phyloP scores from a whole-genome alignment of 2,329 filamentous ascomycete genomes.

The Cordyceps sp. region DNA sequence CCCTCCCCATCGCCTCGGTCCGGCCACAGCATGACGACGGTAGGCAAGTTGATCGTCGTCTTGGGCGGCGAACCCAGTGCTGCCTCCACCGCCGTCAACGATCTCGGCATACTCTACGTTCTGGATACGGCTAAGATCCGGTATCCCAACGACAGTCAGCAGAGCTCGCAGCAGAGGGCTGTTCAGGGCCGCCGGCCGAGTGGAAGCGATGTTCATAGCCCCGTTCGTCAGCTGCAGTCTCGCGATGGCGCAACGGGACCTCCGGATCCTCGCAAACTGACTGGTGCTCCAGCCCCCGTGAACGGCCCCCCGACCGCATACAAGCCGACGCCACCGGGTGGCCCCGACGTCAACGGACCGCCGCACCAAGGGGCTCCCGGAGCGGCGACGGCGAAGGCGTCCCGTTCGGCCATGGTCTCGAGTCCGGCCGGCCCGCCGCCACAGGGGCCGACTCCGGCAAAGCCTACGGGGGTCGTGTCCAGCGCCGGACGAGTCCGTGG shows the following conservation, averaged over 20 bases:
- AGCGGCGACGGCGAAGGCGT: slow-evolving; percentile 19
- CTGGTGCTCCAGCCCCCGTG: slow-evolving; percentile 18
- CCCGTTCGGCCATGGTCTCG: slow-evolving; percentile 11
- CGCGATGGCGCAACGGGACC: slow-evolving; percentile 37
- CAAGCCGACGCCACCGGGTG: slow-evolving; percentile 18
- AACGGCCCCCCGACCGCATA: slow-evolving; percentile 23
- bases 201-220: slow-evolving; percentile 15
- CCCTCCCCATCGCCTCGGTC: slow-evolving; percentile 85
- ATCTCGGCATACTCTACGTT: slow-evolving; percentile 78
- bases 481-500: slow-evolving; percentile 27
- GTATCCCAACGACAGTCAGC: slow-evolving; percentile 63
- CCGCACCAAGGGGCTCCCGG: slow-evolving; percentile 13
- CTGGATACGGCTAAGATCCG: slow-evolving; percentile 92
- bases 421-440: slow-evolving; percentile 35
- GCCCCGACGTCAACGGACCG: slow-evolving; percentile 19
- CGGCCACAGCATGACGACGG: slow-evolving; percentile 93
- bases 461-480: slow-evolving; percentile 24
- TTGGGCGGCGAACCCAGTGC: slow-evolving; percentile 90
- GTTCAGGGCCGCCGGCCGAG: slow-evolving; percentile 26
- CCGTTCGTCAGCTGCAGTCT: slow-evolving; percentile 21
- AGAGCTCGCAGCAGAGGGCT: slow-evolving; percentile 18
- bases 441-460: slow-evolving; percentile 33
- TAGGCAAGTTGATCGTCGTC: slow-evolving; percentile 82
- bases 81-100: slow-evolving; percentile 60
- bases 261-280: slow-evolving; percentile 29